Conservation (phyloP, 2,329 filamentous ascomycete species). For the Pezicula radicicola region DNA sequence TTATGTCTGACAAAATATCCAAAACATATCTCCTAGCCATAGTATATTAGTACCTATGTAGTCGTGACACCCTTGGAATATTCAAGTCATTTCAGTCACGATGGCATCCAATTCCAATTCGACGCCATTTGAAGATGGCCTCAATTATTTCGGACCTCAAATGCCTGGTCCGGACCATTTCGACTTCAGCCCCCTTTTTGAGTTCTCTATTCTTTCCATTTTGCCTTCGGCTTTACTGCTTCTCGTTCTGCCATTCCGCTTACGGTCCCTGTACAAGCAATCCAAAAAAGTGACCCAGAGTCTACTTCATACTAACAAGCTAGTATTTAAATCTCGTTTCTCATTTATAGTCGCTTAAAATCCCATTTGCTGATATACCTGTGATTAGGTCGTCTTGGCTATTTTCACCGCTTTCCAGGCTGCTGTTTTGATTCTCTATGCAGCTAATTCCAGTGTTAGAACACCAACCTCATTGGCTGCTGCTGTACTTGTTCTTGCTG, state of each 20-base stretch:
- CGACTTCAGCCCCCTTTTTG: slow-evolving; percentile 2
- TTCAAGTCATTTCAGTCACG: too few relatives aligned
- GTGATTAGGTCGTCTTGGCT: slow-evolving; percentile 20
- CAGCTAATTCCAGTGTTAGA: slow-evolving; percentile 1
- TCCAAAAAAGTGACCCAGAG: slow-evolving; percentile 8
- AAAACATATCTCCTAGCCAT: too few relatives aligned
- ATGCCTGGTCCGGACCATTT: too few relatives aligned
- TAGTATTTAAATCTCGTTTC: slow-evolving; percentile 1
- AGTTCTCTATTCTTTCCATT: slow-evolving; percentile 7
- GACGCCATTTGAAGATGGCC: too few relatives aligned
- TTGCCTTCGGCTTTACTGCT: slow-evolving; percentile 5
- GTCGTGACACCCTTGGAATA: too few relatives aligned
- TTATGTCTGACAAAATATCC: too few relatives aligned
- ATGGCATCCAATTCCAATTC: too few relatives aligned
- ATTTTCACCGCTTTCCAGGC: slow-evolving; percentile 7
- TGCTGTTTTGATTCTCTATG: slow-evolving; percentile 4
- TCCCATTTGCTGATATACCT: background rate
- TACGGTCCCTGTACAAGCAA: slow-evolving; percentile 3
- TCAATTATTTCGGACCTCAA: too few relatives aligned
- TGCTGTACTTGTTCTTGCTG: slow-evolving; percentile 12
- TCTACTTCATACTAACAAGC: slow-evolving; percentile 7
- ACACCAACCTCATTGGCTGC: slow-evolving; percentile 7
- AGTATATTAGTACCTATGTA: too few relatives aligned
- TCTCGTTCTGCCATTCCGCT: slow-evolving; percentile 5
- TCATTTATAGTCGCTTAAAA: background rate